Evolutionary conservation across 139 green algal species (phyloP), one percentile per base, ranked within the genome.

Genomic region (Tetradesmus obliquus): DNA sequence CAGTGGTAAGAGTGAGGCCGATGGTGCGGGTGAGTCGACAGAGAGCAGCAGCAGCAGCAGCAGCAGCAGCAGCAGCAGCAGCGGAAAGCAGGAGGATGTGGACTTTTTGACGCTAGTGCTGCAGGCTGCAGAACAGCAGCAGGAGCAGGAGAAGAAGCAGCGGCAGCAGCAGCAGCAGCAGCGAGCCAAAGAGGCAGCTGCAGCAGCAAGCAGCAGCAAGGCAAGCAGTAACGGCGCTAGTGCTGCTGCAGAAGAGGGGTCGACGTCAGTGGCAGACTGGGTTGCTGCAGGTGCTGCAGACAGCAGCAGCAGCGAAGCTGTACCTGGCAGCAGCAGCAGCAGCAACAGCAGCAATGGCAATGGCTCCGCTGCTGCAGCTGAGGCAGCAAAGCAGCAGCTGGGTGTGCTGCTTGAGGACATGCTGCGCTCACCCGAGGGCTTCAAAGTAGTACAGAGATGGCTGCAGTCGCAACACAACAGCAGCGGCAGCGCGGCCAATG

Each of bases 371-470:
- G 55, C 32, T 17, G 55, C 24, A 55, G 9, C 71, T 15, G 86
- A 69, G 20, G 86, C 53, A 55, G 87, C 87, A 22, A 57, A 86
- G 55, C 74, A 87, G 88, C 88, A 79, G 79, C 57, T 91, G 60
- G 45, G 51, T 0, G 58, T 62, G 6, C 79, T 91, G 17, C 24
- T 91, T 3, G 60, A 86, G 58, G 76, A 87, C 32, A 91, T 91
- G 88, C 76, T 91, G 55, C 57, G 88, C 2, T 91, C 88, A 15
- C 58, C 79, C 1, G 88, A 91, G 51, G 88, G 88, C 0, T 55
- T 19, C 24, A 32, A 76, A 9, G 88, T 91, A 3, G 88, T 91
- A 2, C 24, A 74, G 60, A 5, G 24, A 22, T 87, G 79, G 79
- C 66, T 86, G n/a, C 53, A 15, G 24, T 32, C 17, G 9, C 71